Evolutionary conservation across 306 rosid species (phyloP), one percentile per base, ranked within the genome.

Genomic region (Lagenaria siceraria): DNA sequence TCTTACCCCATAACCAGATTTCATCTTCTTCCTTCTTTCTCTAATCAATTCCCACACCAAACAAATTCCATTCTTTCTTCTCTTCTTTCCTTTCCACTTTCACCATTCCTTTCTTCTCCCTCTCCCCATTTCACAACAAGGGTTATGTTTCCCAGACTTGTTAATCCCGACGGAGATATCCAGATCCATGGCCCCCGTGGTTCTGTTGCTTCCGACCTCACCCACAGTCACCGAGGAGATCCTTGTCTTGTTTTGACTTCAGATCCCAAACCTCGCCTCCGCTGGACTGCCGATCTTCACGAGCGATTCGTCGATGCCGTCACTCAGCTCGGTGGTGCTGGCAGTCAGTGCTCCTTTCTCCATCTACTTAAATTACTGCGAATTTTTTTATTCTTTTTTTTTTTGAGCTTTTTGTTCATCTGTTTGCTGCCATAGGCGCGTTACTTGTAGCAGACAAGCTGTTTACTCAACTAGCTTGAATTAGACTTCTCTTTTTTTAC

Each of bases 261-360:
- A 75, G 98, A 93, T 88, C 98, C 98, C n/a, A 93, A 92, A 75
- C 99, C 99, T 43, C 97, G 99, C 15, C 99, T 95, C 81, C 97
- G 99, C 0, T 95, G 99, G 99, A 95, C 99, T 14, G 89, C 94
- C 55, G 99, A 95, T 86, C 93, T 95, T 22, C 99, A 95, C 62
- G 99, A 95, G 55, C 92, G 99, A 12, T 95, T 95, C 49, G 87
- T 95, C 49, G 99, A 95, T 80, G 97, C 99, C 2, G 99, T 95
- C 29, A 89, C 96, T 51, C 97, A 95, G 82, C 99, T 95, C 70
- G 99, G 99, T 27, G 98, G 98, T 77, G 85, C 98, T 40, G 55
- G 90, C 53, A 93, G 98, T 93, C 13, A 83, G 35, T 73, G 21
- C 60, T 59, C 5, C n/a, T 48, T 54, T 54, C 17, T 74, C 42